phyloP scores from a whole-genome alignment of 495 filamentous ascomycete genomes.

The Cladorrhinum samala region DNA sequence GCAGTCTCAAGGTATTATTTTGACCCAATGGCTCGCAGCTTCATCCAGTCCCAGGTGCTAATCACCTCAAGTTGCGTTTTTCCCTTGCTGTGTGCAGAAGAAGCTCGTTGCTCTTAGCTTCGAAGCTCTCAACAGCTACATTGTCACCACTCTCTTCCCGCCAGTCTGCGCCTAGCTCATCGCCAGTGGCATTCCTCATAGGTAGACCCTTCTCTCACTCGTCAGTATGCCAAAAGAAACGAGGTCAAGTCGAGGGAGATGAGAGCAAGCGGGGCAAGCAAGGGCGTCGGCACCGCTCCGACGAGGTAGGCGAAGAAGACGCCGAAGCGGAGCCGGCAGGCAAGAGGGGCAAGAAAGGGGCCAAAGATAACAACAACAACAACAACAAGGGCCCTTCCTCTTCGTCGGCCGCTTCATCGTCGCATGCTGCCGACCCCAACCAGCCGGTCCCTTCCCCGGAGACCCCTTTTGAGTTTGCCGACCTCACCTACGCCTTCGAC shows the following conservation, averaged over 20 bases:
- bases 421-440: slow-evolving; percentile 1
- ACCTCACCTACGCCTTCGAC: slow-evolving; percentile 54
- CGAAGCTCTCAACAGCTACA: background rate
- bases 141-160: background rate
- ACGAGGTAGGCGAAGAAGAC: too few species aligned
- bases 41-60: background rate
- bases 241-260: background rate
- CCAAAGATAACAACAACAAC: slow-evolving; percentile 4
- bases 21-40: slow-evolving; percentile 4
- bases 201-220: slow-evolving; percentile 11
- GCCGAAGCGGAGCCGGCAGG: background rate
- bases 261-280: background rate
- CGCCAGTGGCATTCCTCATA: background rate
- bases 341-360: slow-evolving; percentile 5
- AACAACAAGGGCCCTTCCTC: background rate
- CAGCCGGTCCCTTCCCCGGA: slow-evolving; percentile 26
- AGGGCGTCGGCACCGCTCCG: background rate
- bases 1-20: slow-evolving; percentile 7
- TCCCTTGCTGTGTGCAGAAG: too few species aligned
- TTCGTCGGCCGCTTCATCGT: background rate
- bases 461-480: slow-evolving; percentile 64
- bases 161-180: too few species aligned
- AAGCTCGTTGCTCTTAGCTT: background rate
- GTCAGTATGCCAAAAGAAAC: slow-evolving; percentile 6
- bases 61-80: background rate